phyloP scores from a whole-genome alignment of 371 early-diverging fungal genomes.

The Rhizomucor miehei region DNA sequence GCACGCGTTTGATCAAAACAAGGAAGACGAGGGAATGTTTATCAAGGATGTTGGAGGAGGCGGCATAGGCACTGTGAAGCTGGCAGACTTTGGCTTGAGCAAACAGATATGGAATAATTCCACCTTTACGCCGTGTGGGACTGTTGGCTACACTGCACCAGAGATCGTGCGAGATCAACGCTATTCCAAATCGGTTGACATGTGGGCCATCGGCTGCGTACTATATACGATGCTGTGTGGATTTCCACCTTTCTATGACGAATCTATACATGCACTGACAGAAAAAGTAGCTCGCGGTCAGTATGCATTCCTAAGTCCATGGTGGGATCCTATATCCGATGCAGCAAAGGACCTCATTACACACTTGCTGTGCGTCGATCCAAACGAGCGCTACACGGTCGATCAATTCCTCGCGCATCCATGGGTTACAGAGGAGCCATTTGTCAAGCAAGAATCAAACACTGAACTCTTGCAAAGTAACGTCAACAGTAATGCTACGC shows the following conservation, averaged over 20 bases:
- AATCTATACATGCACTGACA: slow-evolving; percentile 70
- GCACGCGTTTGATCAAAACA: slow-evolving; percentile 48
- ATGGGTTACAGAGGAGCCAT: slow-evolving; percentile 55
- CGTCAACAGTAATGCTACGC: background rate
- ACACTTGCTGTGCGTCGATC: slow-evolving; percentile 80
- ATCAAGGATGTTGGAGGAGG: slow-evolving; percentile 73
- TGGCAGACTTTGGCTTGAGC: slow-evolving; percentile 86
- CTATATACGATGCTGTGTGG: slow-evolving; percentile 88
- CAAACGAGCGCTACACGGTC: slow-evolving; percentile 80
- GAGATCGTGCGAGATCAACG: slow-evolving; percentile 83
- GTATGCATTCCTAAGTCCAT: slow-evolving; percentile 76
- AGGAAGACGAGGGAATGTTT: slow-evolving; percentile 74
- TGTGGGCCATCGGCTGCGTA: slow-evolving; percentile 95
- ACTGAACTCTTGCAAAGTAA: slow-evolving; percentile 2
- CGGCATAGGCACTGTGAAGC: slow-evolving; percentile 79
- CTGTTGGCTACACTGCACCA: slow-evolving; percentile 90
- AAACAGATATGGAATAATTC: slow-evolving; percentile 80
- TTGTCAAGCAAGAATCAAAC: background rate
- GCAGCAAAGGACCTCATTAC: slow-evolving; percentile 79
- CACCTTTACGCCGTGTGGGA: slow-evolving; percentile 89
- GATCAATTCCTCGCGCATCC: slow-evolving; percentile 77
- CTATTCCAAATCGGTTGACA: slow-evolving; percentile 84
- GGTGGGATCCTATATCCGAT: slow-evolving; percentile 86
- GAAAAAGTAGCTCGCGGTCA: slow-evolving; percentile 76
- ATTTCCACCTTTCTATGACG: slow-evolving; percentile 89